phyloP scores from a whole-genome alignment of 768 basidiomycete species.

The Heimioporus sp. region DNA sequence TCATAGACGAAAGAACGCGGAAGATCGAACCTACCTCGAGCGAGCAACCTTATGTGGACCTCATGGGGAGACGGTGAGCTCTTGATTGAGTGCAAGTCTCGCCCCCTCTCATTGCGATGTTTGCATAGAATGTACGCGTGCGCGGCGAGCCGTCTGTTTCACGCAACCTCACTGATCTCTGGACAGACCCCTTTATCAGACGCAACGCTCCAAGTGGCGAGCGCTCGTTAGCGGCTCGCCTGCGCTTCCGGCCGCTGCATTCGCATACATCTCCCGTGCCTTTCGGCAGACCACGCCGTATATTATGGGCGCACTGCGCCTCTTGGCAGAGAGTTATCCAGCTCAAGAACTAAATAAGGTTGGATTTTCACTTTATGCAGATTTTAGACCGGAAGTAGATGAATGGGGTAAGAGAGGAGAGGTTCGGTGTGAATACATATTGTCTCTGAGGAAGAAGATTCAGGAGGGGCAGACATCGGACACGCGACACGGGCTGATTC shows the following conservation, averaged over 20 bases:
- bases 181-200: constrained; percentile 75
- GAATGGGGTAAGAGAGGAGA: constrained; percentile 86
- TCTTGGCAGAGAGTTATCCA: constrained; percentile 61
- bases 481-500: constrained; percentile 2
- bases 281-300: constrained; percentile 78
- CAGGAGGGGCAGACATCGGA: constrained; percentile 12
- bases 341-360: constrained; percentile 56
- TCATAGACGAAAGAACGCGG: constrained; percentile 57
- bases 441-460: constrained; percentile 49
- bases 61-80: constrained; percentile 73
- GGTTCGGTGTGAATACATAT: constrained; percentile 65
- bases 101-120: background rate
- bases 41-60: constrained; percentile 81
- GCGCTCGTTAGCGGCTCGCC: constrained; percentile 74
- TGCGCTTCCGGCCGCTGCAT: constrained; percentile 70
- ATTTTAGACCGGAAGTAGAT: constrained; percentile 79
- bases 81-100: background rate
- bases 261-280: constrained; percentile 77
- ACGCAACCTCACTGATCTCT: background rate
- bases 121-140: constrained; percentile 40
- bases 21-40: constrained; percentile 51
- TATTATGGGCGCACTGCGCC: constrained; percentile 72
- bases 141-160: background rate
- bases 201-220: constrained; percentile 71
- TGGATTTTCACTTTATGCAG: constrained; percentile 80